phyloP scores from a whole-genome alignment of 352 stramenopile species.

The Albugo laibachii region DNA sequence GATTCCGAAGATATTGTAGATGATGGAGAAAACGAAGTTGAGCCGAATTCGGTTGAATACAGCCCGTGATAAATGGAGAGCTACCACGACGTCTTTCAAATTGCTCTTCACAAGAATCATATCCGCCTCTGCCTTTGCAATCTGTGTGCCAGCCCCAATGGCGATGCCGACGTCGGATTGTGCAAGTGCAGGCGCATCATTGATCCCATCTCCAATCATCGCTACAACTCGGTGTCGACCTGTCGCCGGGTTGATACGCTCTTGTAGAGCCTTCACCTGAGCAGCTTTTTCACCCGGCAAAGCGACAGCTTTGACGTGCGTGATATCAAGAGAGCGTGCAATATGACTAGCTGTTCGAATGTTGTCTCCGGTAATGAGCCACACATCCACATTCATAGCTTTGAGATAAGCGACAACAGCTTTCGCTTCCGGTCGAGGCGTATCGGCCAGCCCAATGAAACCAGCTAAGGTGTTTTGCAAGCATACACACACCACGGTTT shows the following conservation, averaged over 20 bases:
- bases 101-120: slow-evolving; percentile 81
- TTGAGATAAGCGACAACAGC: slow-evolving; percentile 57
- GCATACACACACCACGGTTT: slow-evolving; percentile 67
- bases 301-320: slow-evolving; percentile 70
- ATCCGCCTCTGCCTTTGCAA: slow-evolving; percentile 70
- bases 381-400: slow-evolving; percentile 60
- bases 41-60: slow-evolving; percentile 69
- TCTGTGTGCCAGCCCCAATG: slow-evolving; percentile 81
- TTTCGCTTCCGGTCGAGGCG: slow-evolving; percentile 44
- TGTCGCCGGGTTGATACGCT: slow-evolving; percentile 43
- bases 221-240: slow-evolving; percentile 65
- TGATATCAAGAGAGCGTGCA: slow-evolving; percentile 77
- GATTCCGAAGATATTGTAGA: slow-evolving; percentile 74
- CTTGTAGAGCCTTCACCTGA: slow-evolving; percentile 74
- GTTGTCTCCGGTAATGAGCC: slow-evolving; percentile 85
- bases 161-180: slow-evolving; percentile 86
- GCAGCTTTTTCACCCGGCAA: slow-evolving; percentile 88
- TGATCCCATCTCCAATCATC: slow-evolving; percentile 91
- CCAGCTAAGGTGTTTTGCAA: slow-evolving; percentile 46
- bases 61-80: slow-evolving; percentile 54
- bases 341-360: slow-evolving; percentile 80
- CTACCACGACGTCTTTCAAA: slow-evolving; percentile 64
- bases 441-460: slow-evolving; percentile 60
- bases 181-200: slow-evolving; percentile 85
- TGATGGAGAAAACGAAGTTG: slow-evolving; percentile 78